A percentile compares a stretch with the other conserved stretches of the same genome.
Conservation (phyloP, 306 rosid genomes). For the Medicago lupulina region DNA sequence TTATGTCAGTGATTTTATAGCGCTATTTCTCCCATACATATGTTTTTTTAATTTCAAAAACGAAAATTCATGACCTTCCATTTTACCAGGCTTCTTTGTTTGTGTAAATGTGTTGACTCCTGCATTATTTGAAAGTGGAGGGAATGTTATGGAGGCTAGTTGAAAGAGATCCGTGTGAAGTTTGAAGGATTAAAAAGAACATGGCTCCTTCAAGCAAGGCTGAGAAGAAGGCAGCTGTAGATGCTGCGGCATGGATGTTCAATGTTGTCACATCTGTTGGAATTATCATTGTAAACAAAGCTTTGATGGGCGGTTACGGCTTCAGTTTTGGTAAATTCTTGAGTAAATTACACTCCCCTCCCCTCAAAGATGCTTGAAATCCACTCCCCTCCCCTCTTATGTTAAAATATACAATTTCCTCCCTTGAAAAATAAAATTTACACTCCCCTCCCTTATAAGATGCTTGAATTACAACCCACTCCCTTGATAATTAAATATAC, state of each 20-base stretch:
- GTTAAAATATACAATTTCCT: too few species aligned
- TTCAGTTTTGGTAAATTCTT: slow-evolving; percentile 78
- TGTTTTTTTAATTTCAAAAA: not conserved
- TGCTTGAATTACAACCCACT: too few species aligned
- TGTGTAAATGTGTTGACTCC: slow-evolving; percentile 33
- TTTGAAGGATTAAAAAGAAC: slow-evolving; percentile 34
- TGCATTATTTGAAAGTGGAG: slow-evolving; percentile 32
- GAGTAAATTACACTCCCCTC: too few species aligned
- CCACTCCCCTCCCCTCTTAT: too few species aligned
- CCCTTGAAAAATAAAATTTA: too few species aligned
- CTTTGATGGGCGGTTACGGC: slow-evolving; percentile 86
- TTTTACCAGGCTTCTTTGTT: slow-evolving; percentile 36
- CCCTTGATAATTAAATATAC: too few species aligned
- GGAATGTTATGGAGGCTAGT: slow-evolving; percentile 42
- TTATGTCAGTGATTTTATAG: not conserved
- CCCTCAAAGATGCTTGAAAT: too few species aligned
- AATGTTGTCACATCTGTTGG: slow-evolving; percentile 94
- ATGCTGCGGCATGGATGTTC: slow-evolving; percentile 91
- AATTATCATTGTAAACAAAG: slow-evolving; percentile 83
- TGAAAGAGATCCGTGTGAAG: slow-evolving; percentile 39
- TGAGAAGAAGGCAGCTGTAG: slow-evolving; percentile 77
- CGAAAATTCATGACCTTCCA: slow-evolving; percentile 31
- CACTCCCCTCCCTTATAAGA: too few species aligned
- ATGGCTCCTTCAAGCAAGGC: slow-evolving; percentile 75
- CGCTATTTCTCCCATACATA: not conserved